Conservation (phyloP, 768 basidiomycete genomes). For the Omphalotus guepiniiformis region DNA sequence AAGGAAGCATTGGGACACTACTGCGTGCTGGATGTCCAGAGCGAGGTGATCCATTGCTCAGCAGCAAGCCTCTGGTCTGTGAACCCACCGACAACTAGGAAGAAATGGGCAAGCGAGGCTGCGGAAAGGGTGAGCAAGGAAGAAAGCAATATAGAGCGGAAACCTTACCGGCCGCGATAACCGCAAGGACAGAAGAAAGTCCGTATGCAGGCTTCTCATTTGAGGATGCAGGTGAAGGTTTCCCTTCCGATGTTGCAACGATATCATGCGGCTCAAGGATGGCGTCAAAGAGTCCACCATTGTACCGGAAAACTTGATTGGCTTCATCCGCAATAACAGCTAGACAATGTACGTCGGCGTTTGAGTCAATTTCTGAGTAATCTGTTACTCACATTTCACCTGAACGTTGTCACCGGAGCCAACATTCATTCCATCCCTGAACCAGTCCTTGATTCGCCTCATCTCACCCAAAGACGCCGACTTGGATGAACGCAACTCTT, state of each 20-base stretch:
- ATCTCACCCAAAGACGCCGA: constrained; percentile 53
- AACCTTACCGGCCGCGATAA: constrained; percentile 31
- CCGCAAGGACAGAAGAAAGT: constrained; percentile 30
- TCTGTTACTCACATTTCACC: constrained; percentile 34
- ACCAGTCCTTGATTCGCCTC: constrained; percentile 73
- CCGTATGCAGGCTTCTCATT: neutral
- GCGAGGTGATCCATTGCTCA: constrained; percentile 32
- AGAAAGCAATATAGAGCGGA: neutral
- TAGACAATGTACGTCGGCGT: constrained; percentile 15
- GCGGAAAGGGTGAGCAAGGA: neutral
- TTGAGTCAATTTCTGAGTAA: neutral
- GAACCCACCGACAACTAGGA: constrained; percentile 42
- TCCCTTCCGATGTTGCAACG: constrained; percentile 15
- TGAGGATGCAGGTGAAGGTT: constrained; percentile 18
- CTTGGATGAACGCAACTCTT: constrained; percentile 44
- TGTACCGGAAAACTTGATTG: constrained; percentile 43
- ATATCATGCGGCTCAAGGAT: constrained; percentile 21
- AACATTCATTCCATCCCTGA: constrained; percentile 49
- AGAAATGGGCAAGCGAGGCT: constrained; percentile 47
- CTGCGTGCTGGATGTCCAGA: no score
- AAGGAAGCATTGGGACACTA: no score
- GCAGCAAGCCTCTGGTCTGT: constrained; percentile 36
- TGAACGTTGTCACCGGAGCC: constrained; percentile 37
- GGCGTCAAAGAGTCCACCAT: constrained; percentile 40
- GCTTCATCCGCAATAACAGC: constrained; percentile 47